Evolutionary conservation across 805 yeast genomes (phyloP).

Genomic region (Wickerhamomyces subpelliculosus): DNA sequence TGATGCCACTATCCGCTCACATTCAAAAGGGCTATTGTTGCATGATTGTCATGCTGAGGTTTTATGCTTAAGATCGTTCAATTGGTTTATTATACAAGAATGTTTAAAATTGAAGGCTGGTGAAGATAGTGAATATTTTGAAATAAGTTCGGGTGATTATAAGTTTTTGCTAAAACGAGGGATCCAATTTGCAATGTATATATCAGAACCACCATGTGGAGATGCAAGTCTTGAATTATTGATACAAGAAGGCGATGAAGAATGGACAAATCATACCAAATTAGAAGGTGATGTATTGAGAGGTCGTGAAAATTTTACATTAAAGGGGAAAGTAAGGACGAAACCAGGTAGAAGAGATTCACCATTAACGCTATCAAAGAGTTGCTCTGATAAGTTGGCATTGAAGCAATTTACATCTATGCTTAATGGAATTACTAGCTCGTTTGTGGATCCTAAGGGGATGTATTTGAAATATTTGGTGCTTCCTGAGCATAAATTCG

Average conservation of each 20-base stretch:
- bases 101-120: constrained; percentile 5
- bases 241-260: constrained; percentile 21
- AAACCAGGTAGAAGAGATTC: constrained; percentile 92
- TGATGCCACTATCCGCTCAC: constrained; percentile 32
- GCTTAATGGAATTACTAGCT: constrained; percentile 37
- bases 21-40: constrained; percentile 36
- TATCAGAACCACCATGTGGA: constrained; percentile 86
- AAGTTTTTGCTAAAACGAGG: constrained; percentile 28
- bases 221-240: constrained; percentile 64
- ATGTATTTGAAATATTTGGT: constrained; percentile 43
- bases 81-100: constrained; percentile 25
- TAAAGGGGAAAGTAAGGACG: constrained; percentile 69
- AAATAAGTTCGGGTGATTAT: background rate
- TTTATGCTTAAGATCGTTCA: constrained; percentile 63
- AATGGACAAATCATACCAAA: constrained; percentile 10
- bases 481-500: constrained; percentile 29
- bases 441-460: constrained; percentile 25
- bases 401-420: constrained; percentile 53
- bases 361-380: constrained; percentile 61
- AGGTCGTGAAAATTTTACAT: constrained; percentile 56
- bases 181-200: constrained; percentile 47
- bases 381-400: constrained; percentile 83
- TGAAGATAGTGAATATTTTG: constrained; percentile 8
- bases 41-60: constrained; percentile 94
- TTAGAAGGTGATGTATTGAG: constrained; percentile 29